Conservation (phyloP, 139 green algal genomes). For the Chlamydomonas sp. region DNA sequence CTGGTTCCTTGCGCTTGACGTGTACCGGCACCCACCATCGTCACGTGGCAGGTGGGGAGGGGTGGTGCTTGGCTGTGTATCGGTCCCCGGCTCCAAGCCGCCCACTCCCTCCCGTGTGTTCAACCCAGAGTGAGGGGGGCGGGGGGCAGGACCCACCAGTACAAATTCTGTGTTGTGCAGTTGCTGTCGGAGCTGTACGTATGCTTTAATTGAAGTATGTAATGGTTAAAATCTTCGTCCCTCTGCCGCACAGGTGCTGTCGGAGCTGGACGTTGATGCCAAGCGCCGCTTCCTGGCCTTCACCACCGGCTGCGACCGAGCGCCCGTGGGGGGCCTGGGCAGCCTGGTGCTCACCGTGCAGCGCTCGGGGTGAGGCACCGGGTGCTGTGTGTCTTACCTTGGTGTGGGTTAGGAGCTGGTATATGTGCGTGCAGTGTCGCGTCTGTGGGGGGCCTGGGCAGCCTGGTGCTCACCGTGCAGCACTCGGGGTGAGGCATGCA, state of each 20-base stretch:
- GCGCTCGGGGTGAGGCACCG: conserved; percentile 10
- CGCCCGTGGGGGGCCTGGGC: conserved; percentile 59
- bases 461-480: conserved; percentile 57
- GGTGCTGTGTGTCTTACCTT: background rate
- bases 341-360: conserved; percentile 57
- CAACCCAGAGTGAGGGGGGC: no score
- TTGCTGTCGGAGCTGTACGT: no score
- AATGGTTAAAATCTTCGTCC: background rate
- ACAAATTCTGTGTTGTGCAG: no score
- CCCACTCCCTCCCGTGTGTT: no score
- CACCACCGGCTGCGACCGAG: conserved; percentile 63
- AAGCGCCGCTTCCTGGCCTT: conserved; percentile 62
- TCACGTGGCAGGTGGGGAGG: no score
- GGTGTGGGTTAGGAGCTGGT: background rate
- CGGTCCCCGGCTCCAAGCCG: no score
- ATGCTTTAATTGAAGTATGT: no score
- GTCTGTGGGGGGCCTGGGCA: conserved; percentile 57
- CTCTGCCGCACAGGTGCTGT: conserved; percentile 15
- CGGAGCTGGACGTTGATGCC: conserved; percentile 35
- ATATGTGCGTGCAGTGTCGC: background rate
- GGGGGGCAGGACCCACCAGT: no score
- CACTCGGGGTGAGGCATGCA: conserved; percentile 4
- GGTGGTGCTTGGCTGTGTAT: no score
- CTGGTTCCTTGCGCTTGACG: no score
- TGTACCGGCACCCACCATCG: no score